A percentile compares a stretch with the other conserved stretches of the same genome.
Evolutionary conservation across 371 early-diverging fungal genomes (phyloP).

Genomic region (Mucor circinelloides): DNA sequence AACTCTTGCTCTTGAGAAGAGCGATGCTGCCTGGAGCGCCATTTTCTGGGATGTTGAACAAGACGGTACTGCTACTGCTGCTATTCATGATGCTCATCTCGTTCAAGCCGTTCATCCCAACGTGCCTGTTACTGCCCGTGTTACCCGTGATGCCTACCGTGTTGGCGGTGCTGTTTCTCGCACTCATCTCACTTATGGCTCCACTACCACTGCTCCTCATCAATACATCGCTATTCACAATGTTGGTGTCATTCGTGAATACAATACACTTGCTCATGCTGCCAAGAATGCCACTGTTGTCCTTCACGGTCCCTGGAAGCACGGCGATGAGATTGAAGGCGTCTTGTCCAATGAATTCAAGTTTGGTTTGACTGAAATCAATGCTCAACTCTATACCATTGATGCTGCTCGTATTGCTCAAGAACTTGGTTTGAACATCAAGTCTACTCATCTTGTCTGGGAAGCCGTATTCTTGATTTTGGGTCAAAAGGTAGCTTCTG

Average conservation of each 20-base stretch:
- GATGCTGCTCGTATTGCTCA: slow-evolving; percentile 68
- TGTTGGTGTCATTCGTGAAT: slow-evolving; percentile 56
- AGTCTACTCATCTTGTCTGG: slow-evolving; percentile 55
- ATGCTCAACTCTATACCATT: slow-evolving; percentile 63
- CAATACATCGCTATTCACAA: slow-evolving; percentile 73
- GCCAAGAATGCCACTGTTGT: slow-evolving; percentile 61
- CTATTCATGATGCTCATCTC: slow-evolving; percentile 52
- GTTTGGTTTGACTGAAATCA: slow-evolving; percentile 58
- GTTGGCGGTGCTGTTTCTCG: slow-evolving; percentile 57
- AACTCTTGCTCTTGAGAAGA: slow-evolving; percentile 18
- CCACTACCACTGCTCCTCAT: slow-evolving; percentile 37
- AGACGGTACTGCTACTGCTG: slow-evolving; percentile 54
- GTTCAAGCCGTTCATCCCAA: slow-evolving; percentile 35
- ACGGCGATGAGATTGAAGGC: slow-evolving; percentile 68
- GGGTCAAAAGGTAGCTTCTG: slow-evolving; percentile 12
- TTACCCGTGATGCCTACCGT: slow-evolving; percentile 61
- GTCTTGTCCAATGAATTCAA: slow-evolving; percentile 74
- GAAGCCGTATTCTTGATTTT: slow-evolving; percentile 62
- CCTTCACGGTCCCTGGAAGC: slow-evolving; percentile 69
- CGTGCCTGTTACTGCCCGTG: slow-evolving; percentile 36
- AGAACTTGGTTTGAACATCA: slow-evolving; percentile 60
- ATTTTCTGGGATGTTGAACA: slow-evolving; percentile 72
- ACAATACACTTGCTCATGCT: slow-evolving; percentile 64
- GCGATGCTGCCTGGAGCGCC: slow-evolving; percentile 43
- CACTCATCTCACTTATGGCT: slow-evolving; percentile 56